Evolutionary conservation across 2,329 filamentous ascomycete genomes (phyloP).

Genomic region (Aspergillus eucalypticola): DNA sequence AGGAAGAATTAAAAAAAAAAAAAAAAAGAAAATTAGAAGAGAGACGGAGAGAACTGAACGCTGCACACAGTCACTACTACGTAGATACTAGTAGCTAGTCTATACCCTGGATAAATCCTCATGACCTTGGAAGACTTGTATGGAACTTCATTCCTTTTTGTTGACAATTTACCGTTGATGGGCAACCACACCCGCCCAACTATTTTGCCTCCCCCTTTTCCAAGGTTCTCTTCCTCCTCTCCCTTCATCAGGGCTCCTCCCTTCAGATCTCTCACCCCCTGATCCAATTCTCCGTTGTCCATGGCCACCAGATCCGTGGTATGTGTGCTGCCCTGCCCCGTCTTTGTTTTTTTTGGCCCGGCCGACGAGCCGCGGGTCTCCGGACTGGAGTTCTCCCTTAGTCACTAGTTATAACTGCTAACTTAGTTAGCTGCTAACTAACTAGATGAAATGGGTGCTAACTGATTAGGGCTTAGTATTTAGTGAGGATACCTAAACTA

Average conservation of each 20-base stretch:
- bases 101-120: background rate
- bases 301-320: slow-evolving; percentile 2
- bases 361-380: background rate
- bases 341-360: background rate
- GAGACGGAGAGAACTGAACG: no score
- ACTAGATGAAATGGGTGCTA: no score
- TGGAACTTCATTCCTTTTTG: background rate
- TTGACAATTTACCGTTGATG: slow-evolving; percentile 4
- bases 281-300: background rate
- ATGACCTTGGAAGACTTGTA: background rate
- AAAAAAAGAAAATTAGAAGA: no score
- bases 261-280: background rate
- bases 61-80: no score
- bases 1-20: no score
- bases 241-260: background rate
- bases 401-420: background rate
- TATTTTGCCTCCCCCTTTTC: slow-evolving; percentile 18
- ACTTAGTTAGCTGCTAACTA: background rate
- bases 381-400: background rate
- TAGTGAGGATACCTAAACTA: background rate
- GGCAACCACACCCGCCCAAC: background rate
- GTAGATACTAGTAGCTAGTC: no score
- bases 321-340: background rate
- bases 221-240: background rate
- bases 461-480: no score